Evolutionary conservation across 768 basidiomycete species (phyloP), one percentile per base, ranked within the genome.

Genomic region (Pisolithus microcarpus): DNA sequence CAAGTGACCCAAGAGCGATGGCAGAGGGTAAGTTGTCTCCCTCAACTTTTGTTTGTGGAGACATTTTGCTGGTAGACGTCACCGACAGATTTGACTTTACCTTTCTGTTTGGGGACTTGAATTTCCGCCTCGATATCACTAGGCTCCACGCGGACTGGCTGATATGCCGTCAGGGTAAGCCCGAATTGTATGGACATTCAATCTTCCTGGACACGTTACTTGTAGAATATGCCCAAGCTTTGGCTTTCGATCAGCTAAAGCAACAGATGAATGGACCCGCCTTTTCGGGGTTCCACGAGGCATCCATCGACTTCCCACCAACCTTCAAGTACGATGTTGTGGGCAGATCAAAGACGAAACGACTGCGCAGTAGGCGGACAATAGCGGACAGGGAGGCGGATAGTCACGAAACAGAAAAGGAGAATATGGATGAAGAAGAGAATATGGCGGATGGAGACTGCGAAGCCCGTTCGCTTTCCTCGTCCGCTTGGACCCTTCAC

Each of bases 81-180:
- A 91, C 89, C 0, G 91, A 95, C 60, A 81, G 78, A 57, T 96
- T 93, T 59, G 94, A 97, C 63, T 84, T 84, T 53, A 81, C 87
- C 0, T 96, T 95, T 64, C 75, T 94, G 40, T 89, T 82, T 58
- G 94, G 93, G 3, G 94, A 96, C 65, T 78, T 93, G 44, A 97
- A 95, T 66, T 96, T 96, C 62, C 78, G 94, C 31, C 70, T 96
- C 45, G 85, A 94, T 56, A 81, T 96, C 42, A 86, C 92, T 6
- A 79, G 94, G 16, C 69, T 94, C 11, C 94, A 97, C 61, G 93
- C 93, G 4, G 94, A 97, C 66, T 96, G 93, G 92, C 72, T 97
- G 4, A 82, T 94, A 52, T 81, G 88, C 23, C 79, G 81, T 34
- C 82, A 84, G 72, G 88, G 88, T 87, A 55, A 37, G 68, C 56